A percentile compares a stretch with the other conserved stretches of the same genome.
Conservation (phyloP, 306 rosid genomes). For the Rosa rugosa region DNA sequence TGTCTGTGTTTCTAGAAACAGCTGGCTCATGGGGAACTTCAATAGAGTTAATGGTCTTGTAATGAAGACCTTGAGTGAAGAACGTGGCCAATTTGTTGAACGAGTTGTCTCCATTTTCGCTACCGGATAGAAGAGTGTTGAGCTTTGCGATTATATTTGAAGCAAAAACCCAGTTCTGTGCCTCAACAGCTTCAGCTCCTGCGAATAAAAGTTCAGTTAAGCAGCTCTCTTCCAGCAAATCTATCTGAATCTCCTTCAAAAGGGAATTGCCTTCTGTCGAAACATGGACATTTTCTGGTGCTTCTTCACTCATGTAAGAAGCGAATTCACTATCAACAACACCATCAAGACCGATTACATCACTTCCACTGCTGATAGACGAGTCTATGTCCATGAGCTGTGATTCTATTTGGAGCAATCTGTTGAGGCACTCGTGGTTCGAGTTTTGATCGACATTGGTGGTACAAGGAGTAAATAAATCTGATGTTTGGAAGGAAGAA, state of each 20-base stretch:
- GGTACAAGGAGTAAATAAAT: background rate
- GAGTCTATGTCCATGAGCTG: conserved; percentile 6
- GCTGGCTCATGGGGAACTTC: background rate
- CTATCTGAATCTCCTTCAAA: background rate
- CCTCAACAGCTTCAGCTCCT: background rate
- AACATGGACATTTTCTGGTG: background rate
- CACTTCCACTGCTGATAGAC: background rate
- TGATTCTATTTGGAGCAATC: background rate
- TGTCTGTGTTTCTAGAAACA: background rate
- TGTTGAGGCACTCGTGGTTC: background rate
- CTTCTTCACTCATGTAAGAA: background rate
- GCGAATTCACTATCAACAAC: background rate
- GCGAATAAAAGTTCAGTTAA: background rate
- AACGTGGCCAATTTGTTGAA: background rate
- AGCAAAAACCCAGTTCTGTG: background rate
- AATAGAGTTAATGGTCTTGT: background rate
- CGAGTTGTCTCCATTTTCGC: background rate
- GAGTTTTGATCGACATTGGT: background rate
- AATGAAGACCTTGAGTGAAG: background rate
- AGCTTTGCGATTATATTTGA: background rate
- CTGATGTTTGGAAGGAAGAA: background rate
- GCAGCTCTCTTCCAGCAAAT: background rate
- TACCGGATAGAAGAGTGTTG: background rate
- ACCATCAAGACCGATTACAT: background rate
- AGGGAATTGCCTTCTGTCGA: background rate